Conservation (phyloP, 345 rosid genomes). For the Anacardium occidentale region DNA sequence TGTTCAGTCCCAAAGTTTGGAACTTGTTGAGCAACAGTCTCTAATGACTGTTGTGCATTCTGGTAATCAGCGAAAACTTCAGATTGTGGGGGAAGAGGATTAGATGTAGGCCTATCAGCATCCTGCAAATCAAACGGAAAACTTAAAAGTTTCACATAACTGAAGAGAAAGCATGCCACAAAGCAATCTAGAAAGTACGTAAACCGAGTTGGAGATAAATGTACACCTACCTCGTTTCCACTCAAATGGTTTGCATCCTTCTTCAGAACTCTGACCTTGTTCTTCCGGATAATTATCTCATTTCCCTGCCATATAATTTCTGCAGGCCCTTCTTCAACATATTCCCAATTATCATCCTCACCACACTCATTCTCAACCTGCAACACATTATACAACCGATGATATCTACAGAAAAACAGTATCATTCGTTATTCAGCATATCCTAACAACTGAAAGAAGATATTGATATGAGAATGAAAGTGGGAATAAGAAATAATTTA, state of each 20-base stretch:
- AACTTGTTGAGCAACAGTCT: constrained; percentile 77
- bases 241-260: constrained; percentile 30
- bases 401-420: background rate
- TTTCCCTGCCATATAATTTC: constrained; percentile 89
- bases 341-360: constrained; percentile 78
- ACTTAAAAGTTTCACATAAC: constrained; percentile 3
- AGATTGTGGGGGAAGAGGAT: constrained; percentile 85
- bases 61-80: constrained; percentile 54
- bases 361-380: constrained; percentile 44
- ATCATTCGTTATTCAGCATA: background rate
- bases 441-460: no score
- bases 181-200: constrained; percentile 2
- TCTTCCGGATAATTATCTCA: constrained; percentile 80
- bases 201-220: background rate
- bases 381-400: constrained; percentile 13
- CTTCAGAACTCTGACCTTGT: constrained; percentile 72
- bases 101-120: constrained; percentile 77
- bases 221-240: constrained; percentile 48
- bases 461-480: background rate
- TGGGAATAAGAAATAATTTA: background rate
- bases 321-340: constrained; percentile 84
- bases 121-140: constrained; percentile 41
- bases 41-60: constrained; percentile 60
- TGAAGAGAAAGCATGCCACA: background rate
- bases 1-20: constrained; percentile 96